These are phyloP conservation scores for Cyanidiococcus yangmingshanensis DNA, from an alignment of 23 red algal genomes.

Conservation along the genomic window DNA sequence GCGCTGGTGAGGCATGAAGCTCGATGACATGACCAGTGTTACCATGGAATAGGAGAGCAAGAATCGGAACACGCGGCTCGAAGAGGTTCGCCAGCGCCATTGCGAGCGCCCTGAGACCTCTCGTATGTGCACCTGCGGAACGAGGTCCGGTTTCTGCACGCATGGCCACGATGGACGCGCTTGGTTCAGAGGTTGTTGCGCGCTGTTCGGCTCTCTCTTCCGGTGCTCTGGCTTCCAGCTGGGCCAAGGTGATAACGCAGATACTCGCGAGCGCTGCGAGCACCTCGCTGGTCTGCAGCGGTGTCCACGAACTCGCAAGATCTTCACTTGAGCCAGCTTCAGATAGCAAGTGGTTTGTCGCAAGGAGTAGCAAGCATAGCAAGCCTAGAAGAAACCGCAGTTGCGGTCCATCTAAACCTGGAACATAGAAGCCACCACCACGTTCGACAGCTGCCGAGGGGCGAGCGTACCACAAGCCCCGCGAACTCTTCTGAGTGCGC, in stretches of 20 bases:
- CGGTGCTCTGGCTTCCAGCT: not conserved
- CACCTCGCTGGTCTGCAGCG: not conserved
- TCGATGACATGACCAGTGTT: not conserved
- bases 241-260: not conserved
- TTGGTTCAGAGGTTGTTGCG: not conserved
- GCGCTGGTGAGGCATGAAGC: not conserved
- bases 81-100: not conserved
- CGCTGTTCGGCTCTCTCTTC: not conserved
- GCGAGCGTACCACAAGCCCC: conserved; percentile 39
- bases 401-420: conserved; percentile 59
- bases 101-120: not conserved
- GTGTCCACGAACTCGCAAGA: not conserved
- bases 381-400: conserved; percentile 28
- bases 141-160: not conserved
- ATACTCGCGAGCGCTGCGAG: not conserved
- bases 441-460: conserved; percentile 77
- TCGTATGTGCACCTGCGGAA: not conserved
- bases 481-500: too few species aligned
- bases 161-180: not conserved
- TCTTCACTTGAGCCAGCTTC: not conserved
- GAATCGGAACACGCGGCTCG: not conserved
- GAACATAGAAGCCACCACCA: conserved; percentile 92
- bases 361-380: not conserved
- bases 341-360: not conserved
- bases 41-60: not conserved